Conservation (phyloP, 768 basidiomycete species). For the Leccinum subgranulosum region DNA sequence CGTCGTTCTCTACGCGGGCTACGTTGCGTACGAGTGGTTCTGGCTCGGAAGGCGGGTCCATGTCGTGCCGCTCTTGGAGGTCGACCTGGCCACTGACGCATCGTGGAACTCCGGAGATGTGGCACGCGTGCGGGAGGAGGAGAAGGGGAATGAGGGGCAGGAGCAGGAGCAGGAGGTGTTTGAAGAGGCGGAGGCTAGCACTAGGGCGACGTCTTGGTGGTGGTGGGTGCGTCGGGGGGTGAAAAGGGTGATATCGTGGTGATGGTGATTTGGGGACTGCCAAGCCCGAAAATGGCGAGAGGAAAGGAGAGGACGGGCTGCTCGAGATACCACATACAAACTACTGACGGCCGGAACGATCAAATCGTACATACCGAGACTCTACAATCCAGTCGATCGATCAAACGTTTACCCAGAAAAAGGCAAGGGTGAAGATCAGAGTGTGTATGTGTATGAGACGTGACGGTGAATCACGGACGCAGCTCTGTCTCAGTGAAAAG, state of each 20-base stretch:
- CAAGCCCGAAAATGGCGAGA: no score
- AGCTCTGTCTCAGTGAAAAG: background rate
- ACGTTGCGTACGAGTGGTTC: conserved; percentile 38
- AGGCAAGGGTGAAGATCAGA: background rate
- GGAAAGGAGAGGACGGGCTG: no score
- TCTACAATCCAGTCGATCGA: background rate
- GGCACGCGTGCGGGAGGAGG: conserved; percentile 32
- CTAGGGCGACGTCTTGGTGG: background rate
- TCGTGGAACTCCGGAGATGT: conserved; percentile 50
- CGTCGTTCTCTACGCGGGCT: conserved; percentile 43
- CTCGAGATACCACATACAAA: background rate
- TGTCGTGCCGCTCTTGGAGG: conserved; percentile 40
- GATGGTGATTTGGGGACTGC: background rate
- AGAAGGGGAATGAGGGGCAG: conserved; percentile 4
- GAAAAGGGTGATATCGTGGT: background rate
- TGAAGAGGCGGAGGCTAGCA: background rate
- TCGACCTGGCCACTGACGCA: conserved; percentile 54
- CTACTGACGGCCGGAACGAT: background rate
- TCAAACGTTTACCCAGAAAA: background rate
- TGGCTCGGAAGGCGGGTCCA: conserved; percentile 29
- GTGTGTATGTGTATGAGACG: background rate
- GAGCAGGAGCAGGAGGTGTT: background rate
- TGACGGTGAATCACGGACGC: background rate
- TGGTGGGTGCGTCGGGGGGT: background rate
- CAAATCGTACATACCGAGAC: background rate